Evolutionary conservation across 805 yeast species (phyloP).

Genomic region (Pichia gijzeniarum): DNA sequence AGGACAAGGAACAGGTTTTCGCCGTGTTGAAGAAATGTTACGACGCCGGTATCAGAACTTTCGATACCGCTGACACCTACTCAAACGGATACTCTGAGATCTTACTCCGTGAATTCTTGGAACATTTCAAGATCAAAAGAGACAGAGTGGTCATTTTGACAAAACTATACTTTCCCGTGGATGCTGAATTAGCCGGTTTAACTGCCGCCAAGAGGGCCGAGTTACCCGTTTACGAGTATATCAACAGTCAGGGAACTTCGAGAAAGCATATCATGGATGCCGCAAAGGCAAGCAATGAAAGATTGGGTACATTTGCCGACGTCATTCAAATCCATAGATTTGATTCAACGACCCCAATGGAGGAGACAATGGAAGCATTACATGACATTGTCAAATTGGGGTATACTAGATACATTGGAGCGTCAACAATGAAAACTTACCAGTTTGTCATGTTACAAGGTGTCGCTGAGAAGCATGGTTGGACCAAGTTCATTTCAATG

Average conservation of each 20-base stretch:
- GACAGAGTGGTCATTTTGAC: conserved; percentile 26
- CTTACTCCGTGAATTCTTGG: conserved; percentile 24
- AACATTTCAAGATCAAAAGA: conserved; percentile 25
- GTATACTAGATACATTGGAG: conserved; percentile 49
- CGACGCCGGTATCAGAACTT: conserved; percentile 39
- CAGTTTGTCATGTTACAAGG: conserved; percentile 49
- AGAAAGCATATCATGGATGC: conserved; percentile 44
- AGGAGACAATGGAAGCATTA: conserved; percentile 50
- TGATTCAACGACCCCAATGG: conserved; percentile 41
- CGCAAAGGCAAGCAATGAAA: conserved; percentile 31
- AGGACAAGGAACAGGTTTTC: conserved; percentile 40
- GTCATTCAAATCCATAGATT: conserved; percentile 52
- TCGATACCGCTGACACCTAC: conserved; percentile 37
- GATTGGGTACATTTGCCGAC: conserved; percentile 48
- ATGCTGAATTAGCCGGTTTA: conserved; percentile 10
- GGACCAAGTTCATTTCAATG: conserved; percentile 53
- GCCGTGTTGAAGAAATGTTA: conserved; percentile 33
- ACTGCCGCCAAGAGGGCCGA: background rate
- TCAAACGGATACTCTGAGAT: conserved; percentile 25
- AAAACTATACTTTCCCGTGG: conserved; percentile 18
- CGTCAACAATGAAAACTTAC: conserved; percentile 50
- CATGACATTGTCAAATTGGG: conserved; percentile 45
- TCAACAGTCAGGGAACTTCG: conserved; percentile 36
- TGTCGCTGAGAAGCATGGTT: conserved; percentile 48
- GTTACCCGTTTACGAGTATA: conserved; percentile 4